These are phyloP conservation scores for Casuarina cunninghamiana DNA, from an alignment of 306 rosid species.

Conservation along the genomic window DNA sequence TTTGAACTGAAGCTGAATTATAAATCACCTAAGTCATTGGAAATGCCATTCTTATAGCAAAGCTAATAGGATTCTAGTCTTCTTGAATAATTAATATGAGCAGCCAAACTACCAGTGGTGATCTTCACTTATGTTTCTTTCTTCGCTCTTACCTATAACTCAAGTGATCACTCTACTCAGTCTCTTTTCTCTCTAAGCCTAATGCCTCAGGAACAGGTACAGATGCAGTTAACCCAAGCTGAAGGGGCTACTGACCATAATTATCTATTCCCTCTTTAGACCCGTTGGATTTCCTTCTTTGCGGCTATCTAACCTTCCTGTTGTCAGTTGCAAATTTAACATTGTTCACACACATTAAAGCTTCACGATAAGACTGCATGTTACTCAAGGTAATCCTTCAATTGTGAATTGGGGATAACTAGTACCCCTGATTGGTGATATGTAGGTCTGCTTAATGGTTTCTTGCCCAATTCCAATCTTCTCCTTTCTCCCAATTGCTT, in stretches of 20 bases:
- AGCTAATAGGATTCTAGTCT: neutral
- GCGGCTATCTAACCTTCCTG: neutral
- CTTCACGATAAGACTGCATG: no score
- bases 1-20: constrained; percentile 11
- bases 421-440: neutral
- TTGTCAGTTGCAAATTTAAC: no score
- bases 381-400: neutral
- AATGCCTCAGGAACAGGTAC: neutral
- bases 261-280: neutral
- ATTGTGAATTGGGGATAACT: neutral
- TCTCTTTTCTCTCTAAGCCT: neutral
- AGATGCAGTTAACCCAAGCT: neutral
- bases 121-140: neutral
- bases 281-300: neutral
- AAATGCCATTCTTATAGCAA: neutral
- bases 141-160: neutral
- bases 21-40: neutral
- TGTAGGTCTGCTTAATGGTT: neutral
- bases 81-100: neutral
- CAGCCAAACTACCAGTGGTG: neutral
- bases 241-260: neutral
- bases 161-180: neutral
- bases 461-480: neutral
- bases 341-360: no score
- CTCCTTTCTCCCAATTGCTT: neutral